These are phyloP conservation scores for Neonectria neomacrospora DNA, from an alignment of 2,329 filamentous ascomycete genomes.

Conservation along the genomic window DNA sequence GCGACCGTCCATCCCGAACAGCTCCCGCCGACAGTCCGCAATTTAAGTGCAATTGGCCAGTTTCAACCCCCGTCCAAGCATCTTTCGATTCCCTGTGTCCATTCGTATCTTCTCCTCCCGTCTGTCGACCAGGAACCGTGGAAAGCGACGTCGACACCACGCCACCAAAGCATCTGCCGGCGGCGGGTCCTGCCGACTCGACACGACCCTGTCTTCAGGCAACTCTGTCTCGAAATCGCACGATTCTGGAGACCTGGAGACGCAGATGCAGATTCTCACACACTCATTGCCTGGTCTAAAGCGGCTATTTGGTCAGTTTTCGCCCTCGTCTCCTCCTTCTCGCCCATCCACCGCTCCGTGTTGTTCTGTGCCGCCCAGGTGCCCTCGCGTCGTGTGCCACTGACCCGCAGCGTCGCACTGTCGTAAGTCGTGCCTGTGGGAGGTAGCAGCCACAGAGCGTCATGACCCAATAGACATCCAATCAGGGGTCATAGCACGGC, in stretches of 20 bases:
- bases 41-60: not conserved
- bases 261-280: not conserved
- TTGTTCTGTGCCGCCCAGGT: not conserved
- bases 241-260: not conserved
- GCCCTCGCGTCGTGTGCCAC: constrained; percentile 3
- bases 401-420: constrained; percentile 1
- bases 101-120: not conserved
- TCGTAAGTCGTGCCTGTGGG: not conserved
- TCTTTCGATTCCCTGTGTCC: not conserved
- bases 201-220: not conserved
- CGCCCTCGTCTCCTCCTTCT: not conserved
- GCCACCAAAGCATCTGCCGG: constrained; percentile 3
- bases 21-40: too few species aligned
- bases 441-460: not conserved
- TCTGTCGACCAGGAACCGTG: not conserved
- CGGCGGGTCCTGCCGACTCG: constrained; percentile 1
- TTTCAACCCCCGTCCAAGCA: not conserved
- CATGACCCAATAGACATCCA: not conserved
- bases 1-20: not conserved
- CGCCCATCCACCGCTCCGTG: not conserved
- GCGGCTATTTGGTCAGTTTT: not conserved
- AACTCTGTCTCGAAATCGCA: not conserved
- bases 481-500: not conserved
- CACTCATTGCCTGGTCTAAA: not conserved
- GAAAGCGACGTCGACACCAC: constrained; percentile 6